Evolutionary conservation across 108 stramenopile species (phyloP), one percentile per base, ranked within the genome.

Genomic region (Epithemia pelagica): DNA sequence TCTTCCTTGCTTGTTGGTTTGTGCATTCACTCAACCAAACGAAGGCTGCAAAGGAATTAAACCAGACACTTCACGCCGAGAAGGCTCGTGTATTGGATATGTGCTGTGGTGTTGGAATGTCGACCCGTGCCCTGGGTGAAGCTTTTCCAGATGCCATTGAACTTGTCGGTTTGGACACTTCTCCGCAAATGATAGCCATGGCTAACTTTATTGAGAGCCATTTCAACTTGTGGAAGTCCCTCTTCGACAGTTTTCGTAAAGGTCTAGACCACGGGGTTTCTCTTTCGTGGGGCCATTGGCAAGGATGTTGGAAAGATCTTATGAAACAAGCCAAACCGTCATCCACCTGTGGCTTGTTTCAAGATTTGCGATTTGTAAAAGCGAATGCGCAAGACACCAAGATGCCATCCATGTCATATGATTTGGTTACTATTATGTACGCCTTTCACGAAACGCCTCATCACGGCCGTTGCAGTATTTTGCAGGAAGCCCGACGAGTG

Each of bases 71-170:
- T 5, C 3, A 77, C n/a, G 73, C 75, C 27, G 65, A 64, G 24
- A 63, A 66, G 18, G 73, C 82, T 27, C 62, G 74, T 26, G 80
- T 92, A 20, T 67, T 82, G 20, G 91, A 92, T 67, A 65, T 92
- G 54, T 83, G 86, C 58, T 89, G 88, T 58, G 91, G 91, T 51
- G 91, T 92, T 15, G 91, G 91, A 10, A 83, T 89, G 51, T 84
- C 83, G 52, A 92, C 91, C 25, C 72, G 91, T 3, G 84, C 86
- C 20, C 64, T 92, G 3, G 69, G 63, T 33, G 72, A 82, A 18
- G 81, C 86, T 32, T 89, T 92, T 76, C 82, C 76, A 22, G 78
- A 89, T 52, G 86, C 86, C 2, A 71, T 83, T 55, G 56, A 55
- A 21, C 32, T 89, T 57, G 72, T 86, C 32, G 88, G 82, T 1